Base-by-base conservation (phyloP, 768 basidiomycete species). In the Cytidiella melzeri region DNA sequence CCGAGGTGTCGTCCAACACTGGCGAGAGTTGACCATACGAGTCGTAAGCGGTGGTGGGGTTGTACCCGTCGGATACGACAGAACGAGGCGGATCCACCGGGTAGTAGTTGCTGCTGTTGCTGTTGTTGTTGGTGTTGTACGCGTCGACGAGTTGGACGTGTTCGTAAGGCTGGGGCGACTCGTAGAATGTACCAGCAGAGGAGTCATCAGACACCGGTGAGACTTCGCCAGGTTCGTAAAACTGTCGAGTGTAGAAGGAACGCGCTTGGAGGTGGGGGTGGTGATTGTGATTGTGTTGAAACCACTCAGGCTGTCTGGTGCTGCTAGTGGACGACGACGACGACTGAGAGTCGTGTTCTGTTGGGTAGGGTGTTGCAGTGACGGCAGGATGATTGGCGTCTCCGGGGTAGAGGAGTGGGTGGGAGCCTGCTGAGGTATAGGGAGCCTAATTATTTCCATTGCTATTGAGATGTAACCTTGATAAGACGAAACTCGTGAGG, bases 401-500 rank as follows among this genome's bases (percentile, higher is more conserved):
- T 52, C 26, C 45, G 41, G 46, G n/a, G n/a, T n/a, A n/a, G n/a
- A n/a, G 47, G 19, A 41, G 24, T 40, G 40, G 45, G 50, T 45
- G 50, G 28, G 50, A 44, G 7, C 34, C 21, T 44, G 43, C 50
- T 24, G 44, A 41, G n/a, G n/a, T n/a, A n/a, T n/a, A n/a, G n/a
- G n/a, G n/a, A n/a, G n/a, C n/a, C n/a, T n/a, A n/a, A n/a, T n/a
- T n/a, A n/a, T n/a, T n/a, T n/a, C n/a, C 21, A 45, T 9, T 44
- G 25, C 38, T 37, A 47, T 47, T 51, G 45, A 52, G 51, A 47
- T 52, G 37, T 39, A 47, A 47, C 51, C 43, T 38, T 52, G 51
- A 52, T 52, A 52, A 47, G 24, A 52, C 39, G 45, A n/a, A 23
- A n/a, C n/a, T n/a, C n/a, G n/a, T 40, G 40, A 30, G 3, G 19